These are phyloP conservation scores for Aquilaria sinensis DNA, from an alignment of 345 rosid species.

Conservation along the genomic window DNA sequence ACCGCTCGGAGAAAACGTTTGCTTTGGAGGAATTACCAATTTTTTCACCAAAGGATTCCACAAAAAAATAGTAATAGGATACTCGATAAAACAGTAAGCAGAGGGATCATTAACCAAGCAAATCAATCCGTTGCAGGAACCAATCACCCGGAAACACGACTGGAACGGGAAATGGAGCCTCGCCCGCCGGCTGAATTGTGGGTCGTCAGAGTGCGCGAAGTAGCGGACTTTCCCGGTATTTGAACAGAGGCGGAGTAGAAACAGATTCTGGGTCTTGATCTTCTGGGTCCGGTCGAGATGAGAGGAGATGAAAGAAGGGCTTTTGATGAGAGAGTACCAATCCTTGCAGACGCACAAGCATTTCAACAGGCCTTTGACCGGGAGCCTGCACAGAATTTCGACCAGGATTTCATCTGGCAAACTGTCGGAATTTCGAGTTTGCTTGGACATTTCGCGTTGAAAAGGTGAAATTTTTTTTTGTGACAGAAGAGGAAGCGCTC, in stretches of 20 bases:
- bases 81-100: neutral
- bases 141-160: neutral
- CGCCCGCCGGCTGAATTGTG: too few relatives aligned
- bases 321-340: neutral
- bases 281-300: neutral
- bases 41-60: conserved; percentile 3
- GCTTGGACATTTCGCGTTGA: neutral
- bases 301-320: neutral
- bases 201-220: neutral
- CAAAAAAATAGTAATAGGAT: neutral
- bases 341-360: neutral
- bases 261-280: neutral
- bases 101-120: neutral
- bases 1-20: neutral
- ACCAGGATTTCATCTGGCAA: neutral
- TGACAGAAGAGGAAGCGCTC: neutral
- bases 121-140: conserved; percentile 5
- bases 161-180: neutral
- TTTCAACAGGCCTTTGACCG: neutral
- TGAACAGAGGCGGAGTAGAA: neutral
- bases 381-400: neutral
- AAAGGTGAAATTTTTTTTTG: neutral
- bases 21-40: neutral
- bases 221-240: too few relatives aligned
- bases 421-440: neutral